Evolutionary conservation across 805 yeast genomes (phyloP), one percentile per base, ranked within the genome.

Genomic region (Starmerella scarabaei): DNA sequence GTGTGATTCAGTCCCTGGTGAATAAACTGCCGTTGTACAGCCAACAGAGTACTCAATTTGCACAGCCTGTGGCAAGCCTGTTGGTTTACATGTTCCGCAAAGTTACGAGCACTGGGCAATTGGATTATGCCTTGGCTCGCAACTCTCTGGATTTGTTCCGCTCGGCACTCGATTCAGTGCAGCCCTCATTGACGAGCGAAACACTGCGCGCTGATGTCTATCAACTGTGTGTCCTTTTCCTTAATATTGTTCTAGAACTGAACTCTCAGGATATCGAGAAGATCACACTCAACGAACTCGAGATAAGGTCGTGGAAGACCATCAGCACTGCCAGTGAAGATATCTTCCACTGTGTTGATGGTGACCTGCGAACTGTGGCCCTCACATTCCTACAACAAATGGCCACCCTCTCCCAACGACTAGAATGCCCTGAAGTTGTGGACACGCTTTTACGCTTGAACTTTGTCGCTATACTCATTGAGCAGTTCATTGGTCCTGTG

Each of bases 21-120:
- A 94, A 94, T 2, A 79, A 75, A 52, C 71, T 85, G 35, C 75
- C 76, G 49, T 82, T 75, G 43, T 85, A 78, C 58, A 68, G 83
- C 40, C 83, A 77, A 35, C 58, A 65, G 21, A 81, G 81, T 52
- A 64, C 75, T 3, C 56, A 63, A 5, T 80, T 75, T 54, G 77
- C 94, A 1, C 82, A 77, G 53, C 88, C 80, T 43, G 61, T 85
- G 38, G 77, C 83, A 3, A 77, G 93, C 0, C 61, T 85, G 37
- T 73, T 84, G 51, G 86, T 81, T 3, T 67, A 78, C 12, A 58
- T 85, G 36, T 75, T 77, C 48, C 80, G 76, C 41, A 56, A 73
- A 23, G 80, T 77, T 55, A 75, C 72, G 33, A 30, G 30, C n/a
- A 17, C 27, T 9, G 42, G 44, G 4, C 9, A 23, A 11, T 34